phyloP scores from a whole-genome alignment of 2,329 filamentous ascomycete species.

The Paramyrothecium sp. region DNA sequence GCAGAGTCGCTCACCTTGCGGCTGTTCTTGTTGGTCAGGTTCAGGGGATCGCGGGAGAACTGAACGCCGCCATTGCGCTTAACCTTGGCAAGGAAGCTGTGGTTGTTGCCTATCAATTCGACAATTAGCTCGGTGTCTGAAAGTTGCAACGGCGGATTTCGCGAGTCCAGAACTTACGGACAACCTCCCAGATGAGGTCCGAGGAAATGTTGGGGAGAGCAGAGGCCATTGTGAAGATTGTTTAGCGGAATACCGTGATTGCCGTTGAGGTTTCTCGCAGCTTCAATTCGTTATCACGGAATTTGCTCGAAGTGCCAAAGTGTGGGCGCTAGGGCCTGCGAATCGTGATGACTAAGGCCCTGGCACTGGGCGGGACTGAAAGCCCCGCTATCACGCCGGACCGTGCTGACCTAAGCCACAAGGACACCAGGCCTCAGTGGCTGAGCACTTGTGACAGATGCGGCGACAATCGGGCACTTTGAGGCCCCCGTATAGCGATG shows the following conservation, averaged over 20 bases:
- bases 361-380: too few species aligned
- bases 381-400: too few species aligned
- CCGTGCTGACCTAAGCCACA: conserved; percentile 16
- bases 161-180: conserved; percentile 65
- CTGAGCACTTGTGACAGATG: conserved; percentile 5
- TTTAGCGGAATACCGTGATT: conserved; percentile 23
- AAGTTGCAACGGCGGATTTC: not conserved
- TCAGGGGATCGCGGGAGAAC: conserved; percentile 93
- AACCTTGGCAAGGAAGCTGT: conserved; percentile 91
- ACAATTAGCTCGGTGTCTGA: conserved; percentile 1
- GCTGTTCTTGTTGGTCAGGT: conserved; percentile 87
- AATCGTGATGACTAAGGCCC: too few species aligned
- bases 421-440: not conserved
- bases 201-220: conserved; percentile 74
- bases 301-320: conserved; percentile 25
- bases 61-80: conserved; percentile 73
- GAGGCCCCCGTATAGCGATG: not conserved
- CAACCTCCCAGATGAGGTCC: conserved; percentile 93
- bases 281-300: conserved; percentile 14
- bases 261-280: conserved; percentile 30
- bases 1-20: conserved; percentile 66
- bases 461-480: conserved; percentile 1
- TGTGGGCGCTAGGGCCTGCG: conserved; percentile 32
- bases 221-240: conserved; percentile 50
- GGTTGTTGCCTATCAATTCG: conserved; percentile 68